Base-by-base conservation (phyloP, 139 green algal species). In the Tetraselmis chui region DNA sequence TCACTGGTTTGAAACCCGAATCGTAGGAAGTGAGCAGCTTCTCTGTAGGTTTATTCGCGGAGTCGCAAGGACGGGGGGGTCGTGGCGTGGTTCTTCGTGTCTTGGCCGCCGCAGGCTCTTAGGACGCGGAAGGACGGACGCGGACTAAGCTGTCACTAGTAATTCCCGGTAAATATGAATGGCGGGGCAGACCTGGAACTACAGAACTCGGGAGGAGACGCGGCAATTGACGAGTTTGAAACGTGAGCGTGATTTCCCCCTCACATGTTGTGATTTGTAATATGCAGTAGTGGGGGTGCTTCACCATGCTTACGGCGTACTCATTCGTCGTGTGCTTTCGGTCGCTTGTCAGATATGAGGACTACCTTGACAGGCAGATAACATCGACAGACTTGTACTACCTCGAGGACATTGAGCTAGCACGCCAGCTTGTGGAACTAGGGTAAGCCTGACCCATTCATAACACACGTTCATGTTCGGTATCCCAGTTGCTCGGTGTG, bases 301-400 rank as follows among this genome's bases (percentile, higher is more conserved):
- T n/a, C n/a, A n/a, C n/a, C n/a, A n/a, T n/a, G 45, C 45, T 5
- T 67, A 67, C 45, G 18, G 45, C 18, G 45, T 18, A 67, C 45
- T 67, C 11, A 67, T 67, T 67, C 18, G 5, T 67, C 18, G 18
- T 67, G 45, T 67, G 45, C 45, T 18, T 18, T 67, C 18, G 45
- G 45, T 67, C 11, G 45, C 45, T 67, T 67, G 5, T 18, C 18
- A 98, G 92, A 24, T 98, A 98, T 77, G 94, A 97, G 59, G 94
- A 94, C 59, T 98, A 97, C 81, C 84, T 98, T 30, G 89, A 95
- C 88, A 95, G 90, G 59, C 91, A 96, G 75, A 94, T 98, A 27
- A 97, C 91, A 2, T 77, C 84, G 31, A 93, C 88, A 0, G 94
- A 98, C 84, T 85, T 97, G 77, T 96, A 92, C 59, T 97, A 97